A percentile compares a stretch with the other conserved stretches of the same genome.
These are phyloP conservation scores for Sphenostylis stenocarpa DNA, from an alignment of 306 rosid genomes.

Conservation along the genomic window DNA sequence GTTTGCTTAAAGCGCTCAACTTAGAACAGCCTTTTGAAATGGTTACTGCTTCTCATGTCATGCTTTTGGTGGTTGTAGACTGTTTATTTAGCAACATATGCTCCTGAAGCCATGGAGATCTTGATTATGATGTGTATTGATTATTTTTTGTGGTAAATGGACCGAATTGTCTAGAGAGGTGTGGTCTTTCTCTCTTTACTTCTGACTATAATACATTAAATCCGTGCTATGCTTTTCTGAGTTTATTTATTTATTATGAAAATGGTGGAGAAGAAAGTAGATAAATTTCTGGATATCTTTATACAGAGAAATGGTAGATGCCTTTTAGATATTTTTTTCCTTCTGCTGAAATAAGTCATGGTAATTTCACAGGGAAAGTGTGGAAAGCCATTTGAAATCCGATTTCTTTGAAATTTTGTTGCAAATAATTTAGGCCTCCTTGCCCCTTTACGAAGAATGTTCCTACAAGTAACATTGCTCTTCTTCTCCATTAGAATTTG, in stretches of 20 bases:
- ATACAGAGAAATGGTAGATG: not conserved
- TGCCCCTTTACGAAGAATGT: slow-evolving; percentile 3
- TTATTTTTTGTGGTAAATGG: not conserved
- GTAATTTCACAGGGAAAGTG: not conserved
- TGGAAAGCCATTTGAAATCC: not conserved
- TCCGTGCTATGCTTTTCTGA: not conserved
- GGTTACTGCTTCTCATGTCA: not conserved
- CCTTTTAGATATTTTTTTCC: not conserved
- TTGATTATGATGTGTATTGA: not conserved
- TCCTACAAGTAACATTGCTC: not conserved
- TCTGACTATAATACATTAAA: not conserved
- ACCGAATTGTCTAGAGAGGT: not conserved
- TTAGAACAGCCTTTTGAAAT: not conserved
- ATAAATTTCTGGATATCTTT: not conserved
- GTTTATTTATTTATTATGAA: not conserved
- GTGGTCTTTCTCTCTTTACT: not conserved
- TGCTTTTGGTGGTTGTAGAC: not conserved
- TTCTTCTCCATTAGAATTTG: not conserved
- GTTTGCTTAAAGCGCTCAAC: not conserved
- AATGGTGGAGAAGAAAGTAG: not conserved
- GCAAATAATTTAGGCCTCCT: slow-evolving; percentile 4
- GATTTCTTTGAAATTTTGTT: not conserved
- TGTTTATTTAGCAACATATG: not conserved
- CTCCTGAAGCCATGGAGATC: not conserved
- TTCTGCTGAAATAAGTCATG: not conserved